Evolutionary conservation across 257 asterid genomes (phyloP).

Genomic region (Gynochthodes officinalis): DNA sequence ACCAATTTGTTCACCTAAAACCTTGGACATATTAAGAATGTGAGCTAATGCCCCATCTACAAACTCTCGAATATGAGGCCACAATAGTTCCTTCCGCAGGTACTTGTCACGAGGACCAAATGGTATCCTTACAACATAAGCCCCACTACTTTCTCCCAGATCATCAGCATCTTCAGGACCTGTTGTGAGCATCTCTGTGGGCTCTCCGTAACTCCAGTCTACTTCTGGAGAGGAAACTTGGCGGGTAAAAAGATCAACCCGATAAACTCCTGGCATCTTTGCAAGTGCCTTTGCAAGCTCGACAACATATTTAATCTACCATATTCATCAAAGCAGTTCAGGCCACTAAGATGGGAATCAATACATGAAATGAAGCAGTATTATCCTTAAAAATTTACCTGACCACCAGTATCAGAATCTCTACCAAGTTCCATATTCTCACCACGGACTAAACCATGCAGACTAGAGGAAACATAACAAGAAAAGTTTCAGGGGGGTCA

Average conservation of each 20-base stretch:
- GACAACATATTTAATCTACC: constrained; percentile 70
- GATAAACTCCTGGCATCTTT: constrained; percentile 67
- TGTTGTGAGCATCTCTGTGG: constrained; percentile 69
- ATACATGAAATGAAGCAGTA: background rate
- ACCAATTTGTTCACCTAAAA: constrained; percentile 71
- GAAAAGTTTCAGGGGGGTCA: background rate
- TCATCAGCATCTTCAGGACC: constrained; percentile 56
- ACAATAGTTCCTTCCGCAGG: constrained; percentile 57
- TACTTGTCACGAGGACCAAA: constrained; percentile 78
- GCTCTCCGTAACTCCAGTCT: constrained; percentile 87
- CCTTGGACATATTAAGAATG: constrained; percentile 74
- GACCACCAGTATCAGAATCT: constrained; percentile 91
- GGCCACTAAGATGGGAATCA: constrained; percentile 12
- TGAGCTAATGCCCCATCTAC: constrained; percentile 82
- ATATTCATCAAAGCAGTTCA: constrained; percentile 20
- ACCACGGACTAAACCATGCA: constrained; percentile 85
- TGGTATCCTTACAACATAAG: constrained; percentile 72
- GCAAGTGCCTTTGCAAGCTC: constrained; percentile 84
- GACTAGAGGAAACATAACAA: constrained; percentile 32
- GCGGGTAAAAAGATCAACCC: constrained; percentile 79
- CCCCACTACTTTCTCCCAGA: constrained; percentile 76
- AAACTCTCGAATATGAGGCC: constrained; percentile 82
- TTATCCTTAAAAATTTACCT: constrained; percentile 34
- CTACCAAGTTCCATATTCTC: constrained; percentile 96
- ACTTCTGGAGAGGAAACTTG: constrained; percentile 80